Conservation (phyloP, 176 grass and related monocot species). For the Dactylis glomerata region DNA sequence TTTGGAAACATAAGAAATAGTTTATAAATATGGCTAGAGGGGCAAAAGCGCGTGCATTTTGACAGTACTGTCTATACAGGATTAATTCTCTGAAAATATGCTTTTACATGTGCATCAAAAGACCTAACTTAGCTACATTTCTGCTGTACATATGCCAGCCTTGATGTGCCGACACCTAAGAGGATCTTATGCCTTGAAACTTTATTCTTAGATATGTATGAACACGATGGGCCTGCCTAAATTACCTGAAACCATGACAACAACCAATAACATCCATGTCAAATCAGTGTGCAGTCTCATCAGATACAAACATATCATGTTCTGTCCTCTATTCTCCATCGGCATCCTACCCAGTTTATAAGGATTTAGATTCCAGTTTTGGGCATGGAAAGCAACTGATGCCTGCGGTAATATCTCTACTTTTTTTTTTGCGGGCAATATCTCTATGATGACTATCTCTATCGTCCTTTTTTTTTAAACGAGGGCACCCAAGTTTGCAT, state of each 20-base stretch:
- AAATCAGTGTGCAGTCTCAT: neutral
- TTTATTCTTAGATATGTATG: slow-evolving; percentile 18
- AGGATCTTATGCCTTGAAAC: slow-evolving; percentile 22
- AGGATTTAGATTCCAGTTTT: slow-evolving; percentile 15
- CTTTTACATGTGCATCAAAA: slow-evolving; percentile 29
- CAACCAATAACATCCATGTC: neutral
- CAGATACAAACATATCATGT: slow-evolving; percentile 36
- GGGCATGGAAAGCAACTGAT: slow-evolving; percentile 12
- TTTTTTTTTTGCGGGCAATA: no score
- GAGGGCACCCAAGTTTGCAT: slow-evolving; percentile 31
- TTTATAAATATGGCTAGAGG: neutral
- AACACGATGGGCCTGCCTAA: neutral
- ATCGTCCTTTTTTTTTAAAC: slow-evolving; percentile 21
- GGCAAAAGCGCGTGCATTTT: neutral
- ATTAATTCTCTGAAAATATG: neutral
- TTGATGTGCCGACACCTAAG: slow-evolving; percentile 24
- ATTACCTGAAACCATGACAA: slow-evolving; percentile 28
- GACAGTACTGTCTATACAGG: slow-evolving; percentile 1
- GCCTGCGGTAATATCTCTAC: neutral
- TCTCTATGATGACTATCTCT: no score
- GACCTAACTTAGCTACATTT: slow-evolving; percentile 30
- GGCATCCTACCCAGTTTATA: neutral
- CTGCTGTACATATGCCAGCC: slow-evolving; percentile 6
- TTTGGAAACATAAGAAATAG: neutral
- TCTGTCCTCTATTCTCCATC: neutral